Conservation (phyloP, 805 yeast genomes). For the Debaryomyces tyrocola region DNA sequence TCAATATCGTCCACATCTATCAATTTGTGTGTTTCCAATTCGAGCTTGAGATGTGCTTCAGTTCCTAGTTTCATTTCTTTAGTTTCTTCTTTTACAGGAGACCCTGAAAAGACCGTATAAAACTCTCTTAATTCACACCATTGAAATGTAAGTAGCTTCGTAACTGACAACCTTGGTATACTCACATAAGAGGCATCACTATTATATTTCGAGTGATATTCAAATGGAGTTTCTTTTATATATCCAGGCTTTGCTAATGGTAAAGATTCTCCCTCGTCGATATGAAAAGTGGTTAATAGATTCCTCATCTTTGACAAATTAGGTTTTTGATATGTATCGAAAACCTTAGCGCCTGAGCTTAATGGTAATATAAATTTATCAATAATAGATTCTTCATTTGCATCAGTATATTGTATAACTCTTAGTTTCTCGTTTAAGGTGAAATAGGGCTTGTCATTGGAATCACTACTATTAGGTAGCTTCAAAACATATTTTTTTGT, state of each 20-base stretch:
- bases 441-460: background rate
- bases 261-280: slow-evolving; percentile 1
- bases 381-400: background rate
- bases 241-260: slow-evolving; percentile 15
- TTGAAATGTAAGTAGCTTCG: slow-evolving; percentile 53
- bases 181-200: slow-evolving; percentile 19
- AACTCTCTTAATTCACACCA: slow-evolving; percentile 70
- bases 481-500: background rate
- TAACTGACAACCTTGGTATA: slow-evolving; percentile 52
- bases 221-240: slow-evolving; percentile 20
- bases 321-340: background rate
- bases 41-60: slow-evolving; percentile 48
- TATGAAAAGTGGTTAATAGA: background rate
- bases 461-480: background rate
- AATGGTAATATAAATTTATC: background rate
- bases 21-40: slow-evolving; percentile 44
- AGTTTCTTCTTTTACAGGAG: slow-evolving; percentile 26
- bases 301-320: background rate
- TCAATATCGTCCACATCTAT: slow-evolving; percentile 17
- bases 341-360: background rate
- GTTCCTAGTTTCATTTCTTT: slow-evolving; percentile 48
- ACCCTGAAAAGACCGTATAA: slow-evolving; percentile 52
- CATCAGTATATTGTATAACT: background rate
- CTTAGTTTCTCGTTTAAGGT: background rate
- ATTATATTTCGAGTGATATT: slow-evolving; percentile 25